A percentile compares a stretch with the other conserved stretches of the same genome.
These are phyloP conservation scores for Metschnikowia cubensis DNA, from an alignment of 805 yeast genomes.

Conservation along the genomic window DNA sequence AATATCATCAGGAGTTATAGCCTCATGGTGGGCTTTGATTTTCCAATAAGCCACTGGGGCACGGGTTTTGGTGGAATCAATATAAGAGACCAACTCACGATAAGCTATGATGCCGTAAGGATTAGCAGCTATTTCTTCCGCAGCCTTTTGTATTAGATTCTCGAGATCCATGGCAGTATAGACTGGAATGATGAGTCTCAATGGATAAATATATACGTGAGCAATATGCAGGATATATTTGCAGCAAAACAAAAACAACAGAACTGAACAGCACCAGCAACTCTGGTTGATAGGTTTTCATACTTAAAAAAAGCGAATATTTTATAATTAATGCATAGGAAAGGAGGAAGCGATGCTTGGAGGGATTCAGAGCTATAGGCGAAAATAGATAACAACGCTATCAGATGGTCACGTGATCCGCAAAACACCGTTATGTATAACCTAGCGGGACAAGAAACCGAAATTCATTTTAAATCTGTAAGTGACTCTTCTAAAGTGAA, in stretches of 20 bases:
- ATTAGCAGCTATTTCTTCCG: background rate
- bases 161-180: background rate
- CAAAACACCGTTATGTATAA: no score
- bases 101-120: background rate
- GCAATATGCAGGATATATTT: background rate
- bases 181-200: background rate
- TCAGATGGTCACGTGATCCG: no score
- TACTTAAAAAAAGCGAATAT: no score
- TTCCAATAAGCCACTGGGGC: conserved; percentile 6
- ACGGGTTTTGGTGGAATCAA: background rate
- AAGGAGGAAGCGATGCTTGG: no score
- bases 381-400: no score
- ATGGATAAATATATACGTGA: background rate
- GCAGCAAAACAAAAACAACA: background rate
- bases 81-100: background rate
- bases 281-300: no score
- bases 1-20: conserved; percentile 6
- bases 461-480: no score
- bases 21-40: background rate
- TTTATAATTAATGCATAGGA: no score
- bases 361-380: no score
- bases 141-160: background rate
- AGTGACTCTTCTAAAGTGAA: no score
- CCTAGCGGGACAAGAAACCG: no score
- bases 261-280: background rate